These are phyloP conservation scores for Odontarrhena argentea DNA, from an alignment of 345 rosid species.

Conservation along the genomic window DNA sequence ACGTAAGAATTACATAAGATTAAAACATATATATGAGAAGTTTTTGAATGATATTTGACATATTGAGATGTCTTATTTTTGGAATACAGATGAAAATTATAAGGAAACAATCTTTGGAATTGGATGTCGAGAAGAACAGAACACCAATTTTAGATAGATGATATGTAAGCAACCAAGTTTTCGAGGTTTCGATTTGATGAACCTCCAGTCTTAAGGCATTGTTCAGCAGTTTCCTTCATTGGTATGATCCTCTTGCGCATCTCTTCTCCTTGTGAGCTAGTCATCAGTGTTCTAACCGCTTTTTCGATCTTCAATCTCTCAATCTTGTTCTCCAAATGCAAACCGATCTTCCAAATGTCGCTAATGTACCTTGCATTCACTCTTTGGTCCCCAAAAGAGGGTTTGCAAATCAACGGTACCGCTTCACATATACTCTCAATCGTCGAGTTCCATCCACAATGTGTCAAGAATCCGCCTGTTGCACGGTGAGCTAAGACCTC, in stretches of 20 bases:
- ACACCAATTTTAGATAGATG: conserved; percentile 15
- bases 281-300: conserved; percentile 30
- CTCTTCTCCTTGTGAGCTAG: conserved; percentile 37
- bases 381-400: conserved; percentile 43
- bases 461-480: conserved; percentile 43
- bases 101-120: not conserved
- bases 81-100: not conserved
- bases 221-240: conserved; percentile 37
- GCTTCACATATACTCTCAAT: conserved; percentile 42
- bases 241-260: conserved; percentile 33
- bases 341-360: conserved; percentile 39
- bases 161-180: conserved; percentile 25
- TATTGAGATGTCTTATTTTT: conserved; percentile 3
- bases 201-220: conserved; percentile 33
- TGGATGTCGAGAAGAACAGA: conserved; percentile 8
- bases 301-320: conserved; percentile 31
- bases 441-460: conserved; percentile 45
- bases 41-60: conserved; percentile 1
- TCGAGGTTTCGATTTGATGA: conserved; percentile 32
- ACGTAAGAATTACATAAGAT: too few relatives aligned
- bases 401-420: conserved; percentile 42
- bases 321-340: conserved; percentile 38
- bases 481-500: conserved; percentile 40
- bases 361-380: conserved; percentile 38
- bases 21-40: too few relatives aligned